Base-by-base conservation (phyloP, 2,329 filamentous ascomycete species). In the Lasiodiplodia sp. region DNA sequence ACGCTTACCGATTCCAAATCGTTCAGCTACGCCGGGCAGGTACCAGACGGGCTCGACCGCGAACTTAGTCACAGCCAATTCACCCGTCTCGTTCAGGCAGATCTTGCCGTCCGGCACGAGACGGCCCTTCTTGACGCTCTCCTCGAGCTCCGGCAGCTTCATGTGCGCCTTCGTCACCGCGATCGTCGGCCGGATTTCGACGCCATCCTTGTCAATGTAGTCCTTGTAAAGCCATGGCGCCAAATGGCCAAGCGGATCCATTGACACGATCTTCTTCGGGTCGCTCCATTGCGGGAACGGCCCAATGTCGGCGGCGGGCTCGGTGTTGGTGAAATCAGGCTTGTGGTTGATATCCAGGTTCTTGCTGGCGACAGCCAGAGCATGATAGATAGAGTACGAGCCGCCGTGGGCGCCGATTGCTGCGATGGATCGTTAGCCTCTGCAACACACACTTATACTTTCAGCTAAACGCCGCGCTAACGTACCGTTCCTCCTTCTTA, bases 311-410 rank as follows among this genome's bases (percentile, higher is more conserved):
- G 89, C 92, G n/a, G 94, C 94, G 14, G 96, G 96, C 79, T 98
- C 92, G 11, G 94, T 97, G 79, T 98, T 93, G 71, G 90, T 91
- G 79, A 91, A 90, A 77, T 92, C 89, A 12, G 91, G 89, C 75
- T 87, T 91, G 80, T 97, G 94, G 73, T 97, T 91, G 51, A 89
- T 86, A 70, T 93, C 89, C 69, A 98, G 87, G 78, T 98, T 92
- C 75, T 95, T 94, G 78, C 93, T 96, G 25, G 95, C 95, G 72
- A 98, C 90, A 14, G 95, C 95, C 34, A 98, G 87, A 25, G 95
- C 95, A 77, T 97, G 94, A 83, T 98, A 98, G 72, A 97, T 95
- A 70, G 93, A 94, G 79, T 99, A 98, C 4, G 94, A 97, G 68
- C 96, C 95, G 71, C 96, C 95, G 73, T 92, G 90, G 69, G 88